phyloP scores from a whole-genome alignment of 306 rosid species.

The Citrullus amarus region DNA sequence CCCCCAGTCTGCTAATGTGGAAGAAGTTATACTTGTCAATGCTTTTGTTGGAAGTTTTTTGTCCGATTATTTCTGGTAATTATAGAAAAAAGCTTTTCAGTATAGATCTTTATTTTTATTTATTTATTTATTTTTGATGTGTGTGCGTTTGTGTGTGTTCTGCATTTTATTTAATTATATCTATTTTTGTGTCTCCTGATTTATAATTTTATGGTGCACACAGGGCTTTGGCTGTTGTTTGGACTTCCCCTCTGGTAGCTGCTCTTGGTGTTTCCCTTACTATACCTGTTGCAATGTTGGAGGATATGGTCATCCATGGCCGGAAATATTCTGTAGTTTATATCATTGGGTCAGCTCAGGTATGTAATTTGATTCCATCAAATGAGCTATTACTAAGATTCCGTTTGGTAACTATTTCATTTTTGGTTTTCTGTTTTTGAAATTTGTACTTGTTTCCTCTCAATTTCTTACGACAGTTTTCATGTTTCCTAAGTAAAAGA shows the following conservation, averaged over 20 bases:
- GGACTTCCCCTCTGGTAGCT: constrained; percentile 22
- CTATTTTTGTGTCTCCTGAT: background rate
- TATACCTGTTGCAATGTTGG: constrained; percentile 21
- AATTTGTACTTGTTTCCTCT: too few species aligned
- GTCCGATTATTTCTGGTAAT: constrained; percentile 23
- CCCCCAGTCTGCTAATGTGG: constrained; percentile 13
- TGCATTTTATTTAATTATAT: background rate
- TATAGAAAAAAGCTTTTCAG: background rate
- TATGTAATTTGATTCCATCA: background rate
- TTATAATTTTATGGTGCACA: background rate
- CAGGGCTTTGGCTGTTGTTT: constrained; percentile 25
- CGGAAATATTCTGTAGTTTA: constrained; percentile 17
- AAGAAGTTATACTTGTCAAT: constrained; percentile 15
- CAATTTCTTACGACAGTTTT: too few species aligned
- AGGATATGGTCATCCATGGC: constrained; percentile 21
- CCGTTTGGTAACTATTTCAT: too few species aligned
- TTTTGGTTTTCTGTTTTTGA: too few species aligned
- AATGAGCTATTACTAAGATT: background rate
- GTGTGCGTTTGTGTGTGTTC: background rate
- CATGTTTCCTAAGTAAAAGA: too few species aligned
- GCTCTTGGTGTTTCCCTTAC: constrained; percentile 21
- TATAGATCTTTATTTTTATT: background rate
- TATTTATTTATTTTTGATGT: background rate
- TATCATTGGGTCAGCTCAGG: constrained; percentile 18
- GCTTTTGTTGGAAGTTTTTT: constrained; percentile 22